A percentile compares a stretch with the other conserved stretches of the same genome.
Conservation (phyloP, 176 grass and related monocot genomes). For the Miscanthus lutarioriparius region DNA sequence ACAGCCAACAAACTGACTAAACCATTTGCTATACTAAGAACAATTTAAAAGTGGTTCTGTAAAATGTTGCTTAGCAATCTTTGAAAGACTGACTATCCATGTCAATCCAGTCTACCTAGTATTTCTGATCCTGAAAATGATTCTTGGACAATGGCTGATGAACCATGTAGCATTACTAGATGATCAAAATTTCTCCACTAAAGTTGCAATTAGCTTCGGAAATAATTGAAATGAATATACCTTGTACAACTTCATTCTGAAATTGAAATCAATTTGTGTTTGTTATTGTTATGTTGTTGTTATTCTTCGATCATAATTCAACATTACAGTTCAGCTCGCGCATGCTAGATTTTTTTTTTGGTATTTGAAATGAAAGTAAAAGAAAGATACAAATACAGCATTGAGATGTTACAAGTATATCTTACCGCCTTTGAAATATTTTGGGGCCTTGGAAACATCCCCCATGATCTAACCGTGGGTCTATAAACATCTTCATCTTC, state of each 20-base stretch:
- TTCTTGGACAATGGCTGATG: slow-evolving; percentile 23
- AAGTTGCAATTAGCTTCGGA: not conserved
- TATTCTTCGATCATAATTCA: not conserved
- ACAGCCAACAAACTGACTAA: too few relatives aligned
- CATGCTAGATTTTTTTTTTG: not conserved
- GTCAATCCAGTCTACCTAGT: slow-evolving; percentile 6
- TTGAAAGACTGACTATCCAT: not conserved
- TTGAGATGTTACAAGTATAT: not conserved
- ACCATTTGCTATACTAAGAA: too few relatives aligned
- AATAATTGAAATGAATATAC: not conserved
- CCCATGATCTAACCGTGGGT: slow-evolving; percentile 51
- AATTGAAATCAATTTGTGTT: not conserved
- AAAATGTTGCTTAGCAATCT: not conserved
- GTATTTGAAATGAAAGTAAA: not conserved
- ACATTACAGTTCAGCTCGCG: not conserved
- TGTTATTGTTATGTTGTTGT: not conserved
- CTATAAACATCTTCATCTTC: slow-evolving; percentile 34
- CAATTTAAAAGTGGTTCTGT: not conserved
- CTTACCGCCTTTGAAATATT: slow-evolving; percentile 63
- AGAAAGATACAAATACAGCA: not conserved
- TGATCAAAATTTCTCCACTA: not conserved
- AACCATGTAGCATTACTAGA: not conserved
- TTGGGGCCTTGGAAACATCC: slow-evolving; percentile 56
- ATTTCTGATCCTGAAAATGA: not conserved
- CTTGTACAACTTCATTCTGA: not conserved